Evolutionary conservation across 1,284 basidiomycete species (phyloP).

Genomic region (Kalmanozyma brasiliensis): DNA sequence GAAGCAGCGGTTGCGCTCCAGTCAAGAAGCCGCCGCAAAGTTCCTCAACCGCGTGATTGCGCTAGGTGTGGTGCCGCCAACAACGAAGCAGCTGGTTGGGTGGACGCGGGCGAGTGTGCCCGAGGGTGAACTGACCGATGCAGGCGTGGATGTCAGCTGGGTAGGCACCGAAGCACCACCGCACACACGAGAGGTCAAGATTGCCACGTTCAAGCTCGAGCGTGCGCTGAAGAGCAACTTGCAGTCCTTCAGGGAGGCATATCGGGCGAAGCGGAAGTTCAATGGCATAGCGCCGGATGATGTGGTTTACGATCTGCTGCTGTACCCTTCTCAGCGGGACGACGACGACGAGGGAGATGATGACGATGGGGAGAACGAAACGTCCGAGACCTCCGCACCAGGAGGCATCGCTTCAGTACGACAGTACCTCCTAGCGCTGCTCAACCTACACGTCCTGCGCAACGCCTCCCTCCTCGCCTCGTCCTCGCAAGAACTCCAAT

Average conservation of each 20-base stretch:
- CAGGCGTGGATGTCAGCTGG: constrained; percentile 9
- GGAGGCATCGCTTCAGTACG: constrained; percentile 35
- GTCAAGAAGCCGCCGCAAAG: constrained; percentile 15
- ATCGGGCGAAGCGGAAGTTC: constrained; percentile 12
- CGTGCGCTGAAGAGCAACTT: constrained; percentile 46
- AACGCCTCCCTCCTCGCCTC: constrained; percentile 35
- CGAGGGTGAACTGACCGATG: constrained; percentile 2
- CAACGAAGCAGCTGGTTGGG: constrained; percentile 17
- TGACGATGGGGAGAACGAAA: constrained; percentile 12
- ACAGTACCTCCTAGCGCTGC: constrained; percentile 57
- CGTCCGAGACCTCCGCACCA: constrained; percentile 4
- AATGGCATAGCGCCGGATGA: constrained; percentile 18
- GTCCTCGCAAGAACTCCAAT: constrained; percentile 52
- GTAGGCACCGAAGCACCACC: constrained; percentile 1
- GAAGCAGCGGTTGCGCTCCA: constrained; percentile 20
- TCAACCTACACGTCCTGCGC: constrained; percentile 55
- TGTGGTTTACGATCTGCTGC: constrained; percentile 48
- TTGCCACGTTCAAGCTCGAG: constrained; percentile 58
- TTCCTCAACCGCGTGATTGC: constrained; percentile 30
- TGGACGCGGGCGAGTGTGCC: constrained; percentile 16
- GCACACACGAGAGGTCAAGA: constrained; percentile 54
- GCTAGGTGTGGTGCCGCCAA: constrained; percentile 37
- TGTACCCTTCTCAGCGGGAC: constrained; percentile 12
- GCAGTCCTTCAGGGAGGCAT: constrained; percentile 44
- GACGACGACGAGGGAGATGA: constrained; percentile 54